Conservation (phyloP, 2,329 filamentous ascomycete genomes). For the Alternaria sp. region DNA sequence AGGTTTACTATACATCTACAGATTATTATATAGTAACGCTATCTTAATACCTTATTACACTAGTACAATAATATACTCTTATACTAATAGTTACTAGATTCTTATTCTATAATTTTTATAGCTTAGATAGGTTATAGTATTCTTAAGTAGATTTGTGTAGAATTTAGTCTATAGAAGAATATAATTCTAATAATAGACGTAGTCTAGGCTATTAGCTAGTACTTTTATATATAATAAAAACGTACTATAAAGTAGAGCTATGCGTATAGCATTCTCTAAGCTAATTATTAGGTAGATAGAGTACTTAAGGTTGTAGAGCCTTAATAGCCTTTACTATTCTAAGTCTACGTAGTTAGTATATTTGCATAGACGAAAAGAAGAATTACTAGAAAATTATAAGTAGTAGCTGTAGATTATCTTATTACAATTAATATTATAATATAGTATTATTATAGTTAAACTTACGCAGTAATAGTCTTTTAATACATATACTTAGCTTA, state of each 20-base stretch:
- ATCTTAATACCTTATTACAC: not conserved
- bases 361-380: not conserved
- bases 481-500: not conserved
- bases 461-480: constrained; percentile 2
- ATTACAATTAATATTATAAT: not conserved
- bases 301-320: constrained; percentile 1
- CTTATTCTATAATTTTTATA: not conserved
- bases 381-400: not conserved
- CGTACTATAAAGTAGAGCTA: constrained; percentile 2
- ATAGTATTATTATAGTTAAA: not conserved
- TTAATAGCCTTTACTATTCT: not conserved
- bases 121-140: not conserved
- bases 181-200: not conserved
- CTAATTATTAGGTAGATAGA: not conserved
- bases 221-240: not conserved
- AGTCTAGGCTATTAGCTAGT: not conserved
- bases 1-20: not conserved
- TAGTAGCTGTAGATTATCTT: constrained; percentile 1
- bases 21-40: not conserved
- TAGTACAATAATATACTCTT: not conserved
- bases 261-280: not conserved
- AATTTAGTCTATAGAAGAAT: not conserved
- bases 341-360: not conserved
- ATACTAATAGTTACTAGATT: not conserved
- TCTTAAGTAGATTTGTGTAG: not conserved